Percentiles rank a stretch among this genome's conserved stretches.
Conservation (phyloP, 306 rosid genomes). For the Biancaea sappan region DNA sequence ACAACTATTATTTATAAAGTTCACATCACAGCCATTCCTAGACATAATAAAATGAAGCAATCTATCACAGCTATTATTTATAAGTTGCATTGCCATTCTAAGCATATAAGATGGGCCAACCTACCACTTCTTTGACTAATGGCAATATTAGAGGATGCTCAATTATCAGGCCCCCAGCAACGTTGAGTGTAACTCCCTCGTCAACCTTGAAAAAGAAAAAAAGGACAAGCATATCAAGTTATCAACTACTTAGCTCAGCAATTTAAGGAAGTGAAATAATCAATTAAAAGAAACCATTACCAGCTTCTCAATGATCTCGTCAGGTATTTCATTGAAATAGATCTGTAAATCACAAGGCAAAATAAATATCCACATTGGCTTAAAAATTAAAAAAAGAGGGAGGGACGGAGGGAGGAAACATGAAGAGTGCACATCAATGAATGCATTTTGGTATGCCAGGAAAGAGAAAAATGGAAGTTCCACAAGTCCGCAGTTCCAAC, state of each 20-base stretch:
- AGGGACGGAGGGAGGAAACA: neutral
- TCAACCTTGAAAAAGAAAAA: constrained; percentile 56
- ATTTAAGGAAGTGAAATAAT: constrained; percentile 21
- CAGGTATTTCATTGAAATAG: constrained; percentile 86
- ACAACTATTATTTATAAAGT: neutral
- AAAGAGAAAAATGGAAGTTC: constrained; percentile 20
- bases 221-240: constrained; percentile 11
- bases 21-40: constrained; percentile 3
- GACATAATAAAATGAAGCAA: constrained; percentile 37
- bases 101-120: constrained; percentile 46
- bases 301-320: constrained; percentile 82
- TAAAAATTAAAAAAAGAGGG: neutral
- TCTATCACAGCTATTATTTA: constrained; percentile 49
- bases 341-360: constrained; percentile 59
- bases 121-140: constrained; percentile 83
- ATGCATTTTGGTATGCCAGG: neutral
- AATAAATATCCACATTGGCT: constrained; percentile 27
- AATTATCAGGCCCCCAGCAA: constrained; percentile 92
- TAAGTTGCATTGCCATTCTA: constrained; percentile 11
- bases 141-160: constrained; percentile 89
- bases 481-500: constrained; percentile 15
- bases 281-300: constrained; percentile 48
- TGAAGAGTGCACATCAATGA: neutral
- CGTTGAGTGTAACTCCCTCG: constrained; percentile 80
- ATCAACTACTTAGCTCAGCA: constrained; percentile 4